Conservation (phyloP, 345 rosid species). For the Lepidium aucheri region DNA sequence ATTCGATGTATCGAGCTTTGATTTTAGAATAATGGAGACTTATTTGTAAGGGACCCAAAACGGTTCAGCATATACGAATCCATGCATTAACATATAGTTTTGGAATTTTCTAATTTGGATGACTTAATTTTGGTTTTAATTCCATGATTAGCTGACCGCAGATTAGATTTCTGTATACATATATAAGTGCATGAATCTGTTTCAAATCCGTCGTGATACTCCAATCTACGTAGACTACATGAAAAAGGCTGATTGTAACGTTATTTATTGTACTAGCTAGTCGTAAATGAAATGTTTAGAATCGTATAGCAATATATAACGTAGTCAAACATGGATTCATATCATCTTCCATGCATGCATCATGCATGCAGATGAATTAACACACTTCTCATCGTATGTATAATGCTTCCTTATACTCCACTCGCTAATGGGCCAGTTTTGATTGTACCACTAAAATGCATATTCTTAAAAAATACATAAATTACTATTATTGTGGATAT, state of each 20-base stretch:
- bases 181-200: too few relatives aligned
- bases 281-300: not conserved
- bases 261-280: not conserved
- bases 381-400: not conserved
- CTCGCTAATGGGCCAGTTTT: not conserved
- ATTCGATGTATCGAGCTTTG: constrained; percentile 18
- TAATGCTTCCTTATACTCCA: not conserved
- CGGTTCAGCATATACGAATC: not conserved
- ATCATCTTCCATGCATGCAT: not conserved
- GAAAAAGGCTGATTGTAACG: too few relatives aligned
- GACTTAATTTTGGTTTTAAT: not conserved
- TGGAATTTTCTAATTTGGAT: not conserved
- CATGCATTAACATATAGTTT: not conserved
- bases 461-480: not conserved
- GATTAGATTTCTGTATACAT: not conserved
- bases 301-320: not conserved
- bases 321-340: constrained; percentile 4
- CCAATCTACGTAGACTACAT: too few relatives aligned
- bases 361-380: not conserved
- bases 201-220: too few relatives aligned
- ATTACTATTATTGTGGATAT: not conserved
- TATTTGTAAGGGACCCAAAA: not conserved
- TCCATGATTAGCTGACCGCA: not conserved
- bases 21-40: not conserved
- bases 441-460: not conserved